Conservation (phyloP, 371 early-diverging fungal genomes). For the Fennellomyces sp. region DNA sequence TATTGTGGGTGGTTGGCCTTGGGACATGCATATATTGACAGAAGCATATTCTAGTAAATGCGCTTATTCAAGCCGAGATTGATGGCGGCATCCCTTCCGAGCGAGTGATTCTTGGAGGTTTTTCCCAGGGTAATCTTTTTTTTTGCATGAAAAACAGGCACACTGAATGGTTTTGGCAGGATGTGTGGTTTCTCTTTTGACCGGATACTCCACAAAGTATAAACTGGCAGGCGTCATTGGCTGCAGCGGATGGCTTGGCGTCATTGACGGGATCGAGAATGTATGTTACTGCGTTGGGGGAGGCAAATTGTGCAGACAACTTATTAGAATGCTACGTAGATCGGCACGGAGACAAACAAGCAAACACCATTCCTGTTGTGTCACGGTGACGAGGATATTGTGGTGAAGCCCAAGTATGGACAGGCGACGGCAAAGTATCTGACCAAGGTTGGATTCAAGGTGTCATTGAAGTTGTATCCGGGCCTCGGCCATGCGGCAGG, state of each 20-base stretch:
- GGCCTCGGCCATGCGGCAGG: conserved; percentile 82
- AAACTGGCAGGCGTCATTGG: conserved; percentile 67
- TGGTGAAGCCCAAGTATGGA: conserved; percentile 79
- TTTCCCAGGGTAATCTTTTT: conserved; percentile 83
- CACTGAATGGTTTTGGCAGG: conserved; percentile 25
- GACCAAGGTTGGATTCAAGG: conserved; percentile 65
- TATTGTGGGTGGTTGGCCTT: not conserved
- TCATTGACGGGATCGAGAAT: conserved; percentile 57
- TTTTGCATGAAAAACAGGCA: not conserved
- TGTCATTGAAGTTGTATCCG: conserved; percentile 77
- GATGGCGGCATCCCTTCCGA: conserved; percentile 79
- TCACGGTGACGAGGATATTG: conserved; percentile 85
- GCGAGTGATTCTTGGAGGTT: conserved; percentile 92
- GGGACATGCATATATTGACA: conserved; percentile 12
- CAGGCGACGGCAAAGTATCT: conserved; percentile 67
- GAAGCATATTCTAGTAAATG: too few species aligned
- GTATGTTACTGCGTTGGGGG: conserved; percentile 24
- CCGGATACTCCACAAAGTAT: conserved; percentile 71
- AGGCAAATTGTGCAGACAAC: not conserved
- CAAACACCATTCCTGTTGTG: conserved; percentile 84
- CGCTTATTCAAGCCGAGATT: conserved; percentile 77
- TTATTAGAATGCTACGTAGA: conserved; percentile 1
- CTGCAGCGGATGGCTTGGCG: conserved; percentile 84
- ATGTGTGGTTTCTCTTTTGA: conserved; percentile 74
- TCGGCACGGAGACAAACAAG: conserved; percentile 47